Evolutionary conservation across 164 flowering plant genomes (phyloP), one percentile per base, ranked within the genome.

Genomic region (Chimonanthus salicifolius): DNA sequence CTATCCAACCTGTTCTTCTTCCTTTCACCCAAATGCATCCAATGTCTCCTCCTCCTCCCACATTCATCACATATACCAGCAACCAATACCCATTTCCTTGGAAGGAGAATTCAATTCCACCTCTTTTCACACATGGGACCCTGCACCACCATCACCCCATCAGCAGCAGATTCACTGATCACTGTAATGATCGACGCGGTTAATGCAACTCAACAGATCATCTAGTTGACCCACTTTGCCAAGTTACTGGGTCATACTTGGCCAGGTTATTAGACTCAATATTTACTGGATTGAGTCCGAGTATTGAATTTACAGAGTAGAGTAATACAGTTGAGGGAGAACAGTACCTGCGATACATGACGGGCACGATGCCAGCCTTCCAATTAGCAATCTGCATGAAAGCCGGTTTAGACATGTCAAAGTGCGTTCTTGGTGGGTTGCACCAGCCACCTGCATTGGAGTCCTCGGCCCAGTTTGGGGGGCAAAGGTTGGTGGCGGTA

Each of bases 51-150:
- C 85, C 92, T 4, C 98, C 98, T 5, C 85, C 97, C 0, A 94
- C 97, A 45, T 94, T 92, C 97, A 88, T 91, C 83, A 94, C 95
- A 44, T 88, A 92, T 50, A 90, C 98, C 80, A 94, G 70, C 72
- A 91, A 70, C 97, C 97, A 92, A 78, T 94, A 92, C 44, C 88
- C 91, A 66, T 94, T 94, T n/a, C 98, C 98, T 76, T 92, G 91
- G 80, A 94, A 86, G 0, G 72, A 44, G 74, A 94, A 91, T 74
- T 80, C 58, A 3, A 94, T 60, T 47, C 98, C 98, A 0, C 94
- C 97, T 1, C 0, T 74, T 72, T 77, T 81, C 0, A 60, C 43
- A 73, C 98, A 94, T 0, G 97, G 88, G 0, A 94, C 97, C 71
- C 97, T 90, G 72, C 70, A 80, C 72, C 4, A 54, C n/a, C 33